These are phyloP conservation scores for Scedosporium dehoogii DNA, from an alignment of 2,329 filamentous ascomycete species.

Conservation along the genomic window DNA sequence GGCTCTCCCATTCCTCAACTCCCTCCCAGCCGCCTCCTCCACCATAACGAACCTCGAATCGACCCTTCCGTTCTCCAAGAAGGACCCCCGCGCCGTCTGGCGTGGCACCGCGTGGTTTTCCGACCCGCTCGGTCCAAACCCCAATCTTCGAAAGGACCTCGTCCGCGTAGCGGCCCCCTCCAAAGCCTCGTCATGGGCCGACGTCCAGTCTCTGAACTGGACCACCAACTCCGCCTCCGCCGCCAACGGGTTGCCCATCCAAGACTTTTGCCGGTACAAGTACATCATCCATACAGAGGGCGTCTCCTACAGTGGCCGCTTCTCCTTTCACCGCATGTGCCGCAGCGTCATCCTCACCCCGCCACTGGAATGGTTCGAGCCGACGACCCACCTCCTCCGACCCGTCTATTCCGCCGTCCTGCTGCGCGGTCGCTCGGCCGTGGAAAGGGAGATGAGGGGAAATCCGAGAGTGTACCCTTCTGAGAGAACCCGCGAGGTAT, in stretches of 20 bases:
- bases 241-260: slow-evolving; percentile 34
- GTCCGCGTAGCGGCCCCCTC: slow-evolving; percentile 18
- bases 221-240: slow-evolving; percentile 20
- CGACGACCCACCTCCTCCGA: slow-evolving; percentile 35
- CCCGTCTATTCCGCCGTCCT: slow-evolving; percentile 29
- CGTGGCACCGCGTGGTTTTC: slow-evolving; percentile 42
- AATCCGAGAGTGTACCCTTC: neutral
- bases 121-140: slow-evolving; percentile 23
- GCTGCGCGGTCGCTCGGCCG: slow-evolving; percentile 10
- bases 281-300: slow-evolving; percentile 45
- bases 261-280: slow-evolving; percentile 40
- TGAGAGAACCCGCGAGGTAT: slow-evolving; percentile 2
- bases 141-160: slow-evolving; percentile 30
- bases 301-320: slow-evolving; percentile 40
- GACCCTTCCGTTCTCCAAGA: slow-evolving; percentile 14
- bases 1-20: slow-evolving; percentile 38
- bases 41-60: slow-evolving; percentile 28
- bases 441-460: neutral
- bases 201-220: slow-evolving; percentile 33
- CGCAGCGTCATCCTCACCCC: slow-evolving; percentile 36
- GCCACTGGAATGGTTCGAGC: slow-evolving; percentile 38
- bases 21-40: slow-evolving; percentile 26
- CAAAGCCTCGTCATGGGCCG: slow-evolving; percentile 31
- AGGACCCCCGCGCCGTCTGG: slow-evolving; percentile 36
- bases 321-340: slow-evolving; percentile 42